Evolutionary conservation across 257 asterid species (phyloP).

Genomic region (Pogostemon cablin): DNA sequence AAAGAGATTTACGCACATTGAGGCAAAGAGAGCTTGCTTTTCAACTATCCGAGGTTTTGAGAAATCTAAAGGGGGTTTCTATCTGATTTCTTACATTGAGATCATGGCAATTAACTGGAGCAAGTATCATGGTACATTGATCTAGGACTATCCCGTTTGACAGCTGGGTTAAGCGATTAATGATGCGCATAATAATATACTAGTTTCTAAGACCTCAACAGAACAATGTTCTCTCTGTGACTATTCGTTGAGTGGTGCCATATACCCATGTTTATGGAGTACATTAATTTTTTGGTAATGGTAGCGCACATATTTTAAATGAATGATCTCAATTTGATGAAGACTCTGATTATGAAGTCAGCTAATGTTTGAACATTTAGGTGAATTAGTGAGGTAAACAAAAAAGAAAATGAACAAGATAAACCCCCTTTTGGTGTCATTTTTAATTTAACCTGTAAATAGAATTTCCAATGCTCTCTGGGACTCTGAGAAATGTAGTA

Average conservation of each 20-base stretch:
- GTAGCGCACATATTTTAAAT: background rate
- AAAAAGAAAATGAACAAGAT: background rate
- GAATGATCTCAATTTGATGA: background rate
- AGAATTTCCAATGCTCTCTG: background rate
- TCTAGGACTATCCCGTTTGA: constrained; percentile 3
- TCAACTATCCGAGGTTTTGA: background rate
- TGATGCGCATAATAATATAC: background rate
- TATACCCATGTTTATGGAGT: background rate
- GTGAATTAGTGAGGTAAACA: background rate
- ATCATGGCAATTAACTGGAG: background rate
- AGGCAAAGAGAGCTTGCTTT: constrained; percentile 21
- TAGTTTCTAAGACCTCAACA: constrained; percentile 7
- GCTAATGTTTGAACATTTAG: background rate
- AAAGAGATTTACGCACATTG: constrained; percentile 6
- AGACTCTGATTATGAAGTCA: background rate
- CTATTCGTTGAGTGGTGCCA: background rate
- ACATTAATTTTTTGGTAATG: background rate
- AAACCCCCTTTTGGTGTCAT: background rate
- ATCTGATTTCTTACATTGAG: background rate
- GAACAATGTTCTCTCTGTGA: background rate
- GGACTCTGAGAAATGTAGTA: too few relatives aligned
- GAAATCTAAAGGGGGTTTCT: constrained; percentile 14
- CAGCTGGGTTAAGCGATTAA: background rate
- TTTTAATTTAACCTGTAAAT: background rate
- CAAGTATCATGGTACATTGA: constrained; percentile 7